A percentile compares a stretch with the other conserved stretches of the same genome.
These are phyloP conservation scores for Agastache rugosa DNA, from an alignment of 257 asterid species.

Conservation along the genomic window DNA sequence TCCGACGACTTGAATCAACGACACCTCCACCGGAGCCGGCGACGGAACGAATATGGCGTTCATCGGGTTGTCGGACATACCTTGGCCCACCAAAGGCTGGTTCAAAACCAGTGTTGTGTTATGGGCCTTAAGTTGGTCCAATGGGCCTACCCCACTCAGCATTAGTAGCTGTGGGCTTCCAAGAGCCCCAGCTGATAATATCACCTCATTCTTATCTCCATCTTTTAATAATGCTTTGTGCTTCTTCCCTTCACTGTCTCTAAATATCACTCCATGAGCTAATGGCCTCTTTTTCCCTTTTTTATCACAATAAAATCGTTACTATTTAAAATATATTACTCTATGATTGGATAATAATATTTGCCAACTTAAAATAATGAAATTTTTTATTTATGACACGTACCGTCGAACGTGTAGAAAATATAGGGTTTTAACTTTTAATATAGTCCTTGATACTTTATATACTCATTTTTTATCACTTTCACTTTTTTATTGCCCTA, in stretches of 20 bases:
- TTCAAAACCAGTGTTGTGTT: conserved; percentile 59
- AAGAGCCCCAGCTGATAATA: conserved; percentile 80
- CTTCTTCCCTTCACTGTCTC: conserved; percentile 59
- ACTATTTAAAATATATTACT: too few relatives aligned
- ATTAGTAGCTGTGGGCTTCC: conserved; percentile 94
- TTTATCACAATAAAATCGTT: neutral
- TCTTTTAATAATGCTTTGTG: conserved; percentile 66
- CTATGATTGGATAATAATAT: too few relatives aligned
- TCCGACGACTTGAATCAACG: conserved; percentile 87
- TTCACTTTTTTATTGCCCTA: too few relatives aligned
- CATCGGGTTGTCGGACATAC: conserved; percentile 97
- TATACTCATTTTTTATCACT: too few relatives aligned
- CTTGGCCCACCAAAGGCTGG: conserved; percentile 82
- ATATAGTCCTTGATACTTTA: too few relatives aligned
- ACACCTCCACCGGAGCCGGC: conserved; percentile 80
- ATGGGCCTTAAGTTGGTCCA: conserved; percentile 59
- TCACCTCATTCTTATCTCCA: conserved; percentile 67
- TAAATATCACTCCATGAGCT: conserved; percentile 76
- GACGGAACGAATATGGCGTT: conserved; percentile 84
- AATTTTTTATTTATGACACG: too few relatives aligned
- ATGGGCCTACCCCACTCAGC: conserved; percentile 87
- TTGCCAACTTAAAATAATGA: too few relatives aligned
- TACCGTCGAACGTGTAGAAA: too few relatives aligned
- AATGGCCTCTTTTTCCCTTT: conserved; percentile 51
- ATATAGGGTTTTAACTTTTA: too few relatives aligned